phyloP scores from a whole-genome alignment of 192 early-diverging fungal species.

The Gigaspora rosea region DNA sequence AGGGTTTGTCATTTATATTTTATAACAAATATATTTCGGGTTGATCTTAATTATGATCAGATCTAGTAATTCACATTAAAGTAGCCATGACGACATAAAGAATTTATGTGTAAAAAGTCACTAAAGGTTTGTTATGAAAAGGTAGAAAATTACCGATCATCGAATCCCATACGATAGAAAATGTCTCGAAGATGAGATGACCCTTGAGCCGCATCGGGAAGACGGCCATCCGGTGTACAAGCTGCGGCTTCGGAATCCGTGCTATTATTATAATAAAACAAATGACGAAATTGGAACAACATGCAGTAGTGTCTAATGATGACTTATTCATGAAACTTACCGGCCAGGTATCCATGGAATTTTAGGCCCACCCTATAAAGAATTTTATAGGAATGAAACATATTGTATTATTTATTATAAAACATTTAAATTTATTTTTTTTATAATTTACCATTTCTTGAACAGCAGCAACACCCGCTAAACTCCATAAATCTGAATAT shows the following conservation, averaged over 20 bases:
- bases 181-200: conserved; percentile 71
- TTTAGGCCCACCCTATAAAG: conserved; percentile 66
- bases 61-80: too few relatives aligned
- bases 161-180: conserved; percentile 78
- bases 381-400: background rate
- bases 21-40: too few relatives aligned
- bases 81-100: background rate
- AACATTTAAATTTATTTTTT: background rate
- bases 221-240: conserved; percentile 73
- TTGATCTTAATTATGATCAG: too few relatives aligned
- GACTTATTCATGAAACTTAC: background rate
- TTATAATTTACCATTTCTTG: conserved; percentile 60
- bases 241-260: conserved; percentile 43
- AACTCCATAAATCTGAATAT: conserved; percentile 82
- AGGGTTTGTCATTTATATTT: too few relatives aligned
- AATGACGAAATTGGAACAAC: background rate
- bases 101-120: background rate
- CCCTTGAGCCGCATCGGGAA: conserved; percentile 72
- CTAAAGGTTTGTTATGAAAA: conserved; percentile 61
- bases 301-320: background rate
- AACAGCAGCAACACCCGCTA: conserved; percentile 75
- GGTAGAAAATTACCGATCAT: conserved; percentile 37
- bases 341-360: conserved; percentile 77
- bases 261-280: background rate
- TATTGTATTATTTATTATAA: background rate